Conservation (phyloP, 169 alveolate genomes). For the Besnoitia besnoiti region DNA sequence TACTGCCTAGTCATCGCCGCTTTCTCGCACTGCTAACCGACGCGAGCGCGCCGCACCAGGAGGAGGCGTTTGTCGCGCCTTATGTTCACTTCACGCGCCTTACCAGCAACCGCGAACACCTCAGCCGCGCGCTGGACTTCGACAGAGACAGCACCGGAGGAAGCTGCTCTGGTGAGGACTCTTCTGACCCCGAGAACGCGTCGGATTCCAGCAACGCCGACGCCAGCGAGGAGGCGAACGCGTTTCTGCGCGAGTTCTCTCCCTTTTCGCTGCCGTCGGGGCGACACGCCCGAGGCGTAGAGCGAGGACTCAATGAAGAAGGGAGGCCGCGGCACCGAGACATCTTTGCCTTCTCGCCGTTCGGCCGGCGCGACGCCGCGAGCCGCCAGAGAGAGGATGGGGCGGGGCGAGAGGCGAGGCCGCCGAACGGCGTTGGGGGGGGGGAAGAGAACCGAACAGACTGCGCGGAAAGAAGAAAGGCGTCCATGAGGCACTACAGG, state of each 20-base stretch:
- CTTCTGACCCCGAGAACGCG: background rate
- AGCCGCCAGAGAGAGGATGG: no score
- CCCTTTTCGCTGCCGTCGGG: background rate
- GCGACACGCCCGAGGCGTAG: background rate
- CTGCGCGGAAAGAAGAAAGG: background rate
- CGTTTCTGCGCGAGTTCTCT: background rate
- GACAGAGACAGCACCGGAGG: slow-evolving; percentile 57
- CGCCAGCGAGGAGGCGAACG: background rate
- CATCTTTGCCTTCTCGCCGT: background rate
- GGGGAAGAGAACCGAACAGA: background rate
- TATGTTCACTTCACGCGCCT: slow-evolving; percentile 29
- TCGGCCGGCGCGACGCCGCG: background rate
- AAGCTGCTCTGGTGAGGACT: background rate
- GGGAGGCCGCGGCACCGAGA: no score
- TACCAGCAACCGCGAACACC: slow-evolving; percentile 33
- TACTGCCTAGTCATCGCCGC: slow-evolving; percentile 50
- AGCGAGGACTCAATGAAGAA: background rate
- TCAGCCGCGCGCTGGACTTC: slow-evolving; percentile 29
- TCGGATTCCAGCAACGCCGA: background rate
- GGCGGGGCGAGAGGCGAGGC: no score
- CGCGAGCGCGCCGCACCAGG: slow-evolving; percentile 25
- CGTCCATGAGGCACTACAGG: background rate
- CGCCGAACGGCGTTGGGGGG: no score
- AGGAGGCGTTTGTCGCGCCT: slow-evolving; percentile 20
- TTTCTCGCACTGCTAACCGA: slow-evolving; percentile 32